Conservation (phyloP, 2,329 filamentous ascomycete species). For the Cordyceps tenuipes region DNA sequence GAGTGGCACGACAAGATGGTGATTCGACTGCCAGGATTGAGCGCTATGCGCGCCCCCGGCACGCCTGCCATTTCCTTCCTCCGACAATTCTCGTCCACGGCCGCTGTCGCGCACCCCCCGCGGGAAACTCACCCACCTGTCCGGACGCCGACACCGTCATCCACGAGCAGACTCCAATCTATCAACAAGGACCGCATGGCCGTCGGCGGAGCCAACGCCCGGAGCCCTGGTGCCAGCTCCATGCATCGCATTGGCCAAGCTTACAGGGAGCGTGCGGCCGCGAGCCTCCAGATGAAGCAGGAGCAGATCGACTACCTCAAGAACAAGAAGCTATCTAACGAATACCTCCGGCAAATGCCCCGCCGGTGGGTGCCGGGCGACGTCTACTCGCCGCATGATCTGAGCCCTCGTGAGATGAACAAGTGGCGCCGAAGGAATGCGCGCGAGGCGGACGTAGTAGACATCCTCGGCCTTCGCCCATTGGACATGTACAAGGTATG, state of each 20-base stretch:
- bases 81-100: slow-evolving; percentile 25
- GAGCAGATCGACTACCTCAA: slow-evolving; percentile 30
- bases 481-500: slow-evolving; percentile 77
- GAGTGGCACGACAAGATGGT: slow-evolving; percentile 28
- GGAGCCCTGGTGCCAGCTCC: background rate
- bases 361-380: slow-evolving; percentile 72
- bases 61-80: slow-evolving; percentile 13
- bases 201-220: slow-evolving; percentile 4
- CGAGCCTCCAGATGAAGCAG: slow-evolving; percentile 21
- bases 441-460: slow-evolving; percentile 63
- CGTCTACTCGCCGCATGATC: slow-evolving; percentile 83
- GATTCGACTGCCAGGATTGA: slow-evolving; percentile 26
- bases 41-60: slow-evolving; percentile 17
- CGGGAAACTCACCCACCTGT: slow-evolving; percentile 19
- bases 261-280: slow-evolving; percentile 17
- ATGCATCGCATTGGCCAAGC: slow-evolving; percentile 20
- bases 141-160: slow-evolving; percentile 18
- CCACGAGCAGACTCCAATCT: slow-evolving; percentile 13
- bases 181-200: slow-evolving; percentile 12
- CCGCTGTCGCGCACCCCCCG: slow-evolving; percentile 18
- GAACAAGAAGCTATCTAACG: slow-evolving; percentile 34
- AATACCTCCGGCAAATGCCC: slow-evolving; percentile 55
- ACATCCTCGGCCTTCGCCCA: slow-evolving; percentile 71
- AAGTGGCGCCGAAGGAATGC: slow-evolving; percentile 64
- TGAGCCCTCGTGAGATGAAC: slow-evolving; percentile 66